A percentile compares a stretch with the other conserved stretches of the same genome.
phyloP scores from a whole-genome alignment of 31 red algal genomes.

The Endocladia muricata region DNA sequence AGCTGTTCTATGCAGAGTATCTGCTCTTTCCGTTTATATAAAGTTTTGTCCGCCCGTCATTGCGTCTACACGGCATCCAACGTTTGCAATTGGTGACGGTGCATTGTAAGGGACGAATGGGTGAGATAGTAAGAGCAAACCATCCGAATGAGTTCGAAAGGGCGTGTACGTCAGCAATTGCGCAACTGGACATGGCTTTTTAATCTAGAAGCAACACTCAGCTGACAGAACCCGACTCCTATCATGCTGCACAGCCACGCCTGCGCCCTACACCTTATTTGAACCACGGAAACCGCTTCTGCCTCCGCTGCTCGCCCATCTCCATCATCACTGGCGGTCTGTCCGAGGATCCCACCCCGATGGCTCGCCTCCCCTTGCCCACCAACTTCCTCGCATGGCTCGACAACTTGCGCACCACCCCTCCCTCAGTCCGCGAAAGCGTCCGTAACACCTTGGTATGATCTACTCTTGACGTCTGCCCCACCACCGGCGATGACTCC shows the following conservation, averaged over 20 bases:
- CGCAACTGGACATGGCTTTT: too few species aligned
- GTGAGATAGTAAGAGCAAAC: too few species aligned
- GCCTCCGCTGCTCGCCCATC: slow-evolving; percentile 55
- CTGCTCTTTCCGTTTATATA: slow-evolving; percentile 79
- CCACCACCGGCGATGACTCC: neutral
- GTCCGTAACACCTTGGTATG: slow-evolving; percentile 16
- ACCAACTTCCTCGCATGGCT: slow-evolving; percentile 56
- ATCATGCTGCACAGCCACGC: too few species aligned
- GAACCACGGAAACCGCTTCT: slow-evolving; percentile 46
- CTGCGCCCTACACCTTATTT: too few species aligned
- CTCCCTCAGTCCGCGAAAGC: slow-evolving; percentile 38
- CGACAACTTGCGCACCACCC: slow-evolving; percentile 66
- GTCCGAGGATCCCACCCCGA: slow-evolving; percentile 4
- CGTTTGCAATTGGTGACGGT: too few species aligned
- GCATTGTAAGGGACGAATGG: too few species aligned
- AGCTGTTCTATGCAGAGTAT: slow-evolving; percentile 84
- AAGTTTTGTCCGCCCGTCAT: too few species aligned
- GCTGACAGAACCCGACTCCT: too few species aligned
- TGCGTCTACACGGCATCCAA: too few species aligned
- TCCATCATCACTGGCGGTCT: slow-evolving; percentile 45
- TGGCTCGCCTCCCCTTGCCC: slow-evolving; percentile 7
- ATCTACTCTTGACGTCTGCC: neutral
- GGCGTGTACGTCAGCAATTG: too few species aligned
- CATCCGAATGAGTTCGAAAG: too few species aligned
- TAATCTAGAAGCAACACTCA: too few species aligned